Conservation (phyloP, 2,329 filamentous ascomycete genomes). For the Paecilomyces formosus region DNA sequence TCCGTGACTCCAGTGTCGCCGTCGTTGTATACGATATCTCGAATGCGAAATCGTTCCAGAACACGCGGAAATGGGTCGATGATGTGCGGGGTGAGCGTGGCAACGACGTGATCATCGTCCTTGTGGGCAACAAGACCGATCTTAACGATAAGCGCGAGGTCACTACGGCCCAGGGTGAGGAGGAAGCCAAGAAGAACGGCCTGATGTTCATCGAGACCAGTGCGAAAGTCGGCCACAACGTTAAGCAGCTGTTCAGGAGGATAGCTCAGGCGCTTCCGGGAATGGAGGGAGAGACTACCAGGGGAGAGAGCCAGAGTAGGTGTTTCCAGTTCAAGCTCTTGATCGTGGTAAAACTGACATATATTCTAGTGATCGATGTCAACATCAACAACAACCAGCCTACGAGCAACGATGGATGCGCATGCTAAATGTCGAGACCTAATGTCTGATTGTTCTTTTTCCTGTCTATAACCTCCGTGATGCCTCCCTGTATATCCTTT, state of each 20-base stretch:
- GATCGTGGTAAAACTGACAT: background rate
- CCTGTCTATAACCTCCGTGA: slow-evolving; percentile 23
- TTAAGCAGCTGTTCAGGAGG: slow-evolving; percentile 93
- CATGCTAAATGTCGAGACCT: slow-evolving; percentile 43
- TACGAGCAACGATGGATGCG: slow-evolving; percentile 65
- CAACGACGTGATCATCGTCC: slow-evolving; percentile 96
- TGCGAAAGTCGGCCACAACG: slow-evolving; percentile 95
- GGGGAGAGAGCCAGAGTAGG: slow-evolving; percentile 73
- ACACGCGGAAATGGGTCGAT: slow-evolving; percentile 99
- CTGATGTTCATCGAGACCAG: slow-evolving; percentile 99
- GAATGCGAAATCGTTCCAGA: slow-evolving; percentile 94
- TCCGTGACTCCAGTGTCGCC: slow-evolving; percentile 93
- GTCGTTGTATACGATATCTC: slow-evolving; percentile 99
- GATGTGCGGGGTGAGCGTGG: slow-evolving; percentile 94
- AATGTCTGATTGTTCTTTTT: slow-evolving; percentile 5
- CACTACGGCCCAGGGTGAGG: slow-evolving; percentile 90
- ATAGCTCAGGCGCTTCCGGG: slow-evolving; percentile 96
- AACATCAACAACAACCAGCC: slow-evolving; percentile 68
- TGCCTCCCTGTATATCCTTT: slow-evolving; percentile 13
- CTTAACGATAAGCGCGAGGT: slow-evolving; percentile 97
- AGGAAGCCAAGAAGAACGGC: slow-evolving; percentile 96
- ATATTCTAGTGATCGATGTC: slow-evolving; percentile 73
- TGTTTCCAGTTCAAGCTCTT: slow-evolving; percentile 15
- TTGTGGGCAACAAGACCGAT: slow-evolving; percentile 99
- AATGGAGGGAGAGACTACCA: slow-evolving; percentile 86